Evolutionary conservation across 2,329 filamentous ascomycete species (phyloP).

Genomic region (Diaporthe longicolla): DNA sequence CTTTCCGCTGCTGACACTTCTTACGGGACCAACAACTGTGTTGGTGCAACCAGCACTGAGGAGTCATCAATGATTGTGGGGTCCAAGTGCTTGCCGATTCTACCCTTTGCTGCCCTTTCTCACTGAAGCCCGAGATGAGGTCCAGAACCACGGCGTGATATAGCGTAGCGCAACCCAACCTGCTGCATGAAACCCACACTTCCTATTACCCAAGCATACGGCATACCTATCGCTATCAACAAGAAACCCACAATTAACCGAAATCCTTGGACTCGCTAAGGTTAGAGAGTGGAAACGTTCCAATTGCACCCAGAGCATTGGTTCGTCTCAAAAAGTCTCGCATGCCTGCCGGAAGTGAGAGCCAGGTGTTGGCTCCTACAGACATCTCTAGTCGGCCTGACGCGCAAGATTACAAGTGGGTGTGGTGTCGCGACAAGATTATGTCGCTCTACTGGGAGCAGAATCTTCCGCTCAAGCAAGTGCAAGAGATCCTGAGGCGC

Average conservation of each 20-base stretch:
- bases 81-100: not conserved
- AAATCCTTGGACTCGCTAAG: not conserved
- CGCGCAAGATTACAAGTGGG: not conserved
- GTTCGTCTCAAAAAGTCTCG: not conserved
- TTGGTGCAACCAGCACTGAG: not conserved
- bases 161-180: not conserved
- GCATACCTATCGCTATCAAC: not conserved
- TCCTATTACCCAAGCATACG: not conserved
- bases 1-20: conserved; percentile 4
- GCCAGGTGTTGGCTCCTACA: not conserved
- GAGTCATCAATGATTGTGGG: not conserved
- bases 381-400: not conserved
- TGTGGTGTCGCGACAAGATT: conserved; percentile 17
- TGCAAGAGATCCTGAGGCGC: conserved; percentile 21
- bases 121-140: not conserved
- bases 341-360: not conserved
- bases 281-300: not conserved
- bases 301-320: not conserved
- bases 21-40: not conserved
- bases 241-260: not conserved
- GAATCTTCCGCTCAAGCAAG: conserved; percentile 21
- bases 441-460: conserved; percentile 30
- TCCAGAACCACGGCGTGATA: not conserved
- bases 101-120: not conserved
- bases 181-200: not conserved